Conservation (phyloP, 1,139 yeast genomes). For the Zygosaccharomyces pseudobailii region DNA sequence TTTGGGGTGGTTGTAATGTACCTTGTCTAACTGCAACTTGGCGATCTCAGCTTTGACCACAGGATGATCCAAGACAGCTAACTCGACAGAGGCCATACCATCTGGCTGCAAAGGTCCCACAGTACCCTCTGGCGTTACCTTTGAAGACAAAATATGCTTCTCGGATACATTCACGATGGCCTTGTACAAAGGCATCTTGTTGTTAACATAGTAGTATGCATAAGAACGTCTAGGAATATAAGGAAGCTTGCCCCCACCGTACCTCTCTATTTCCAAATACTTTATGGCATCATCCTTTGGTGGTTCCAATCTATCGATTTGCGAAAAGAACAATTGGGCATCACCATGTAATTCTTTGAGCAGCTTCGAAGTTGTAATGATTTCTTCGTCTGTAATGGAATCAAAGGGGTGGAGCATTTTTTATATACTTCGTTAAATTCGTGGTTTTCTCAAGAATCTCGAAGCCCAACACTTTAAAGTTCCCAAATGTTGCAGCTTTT, state of each 20-base stretch:
- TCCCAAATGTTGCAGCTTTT: background rate
- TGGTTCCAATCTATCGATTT: constrained; percentile 71
- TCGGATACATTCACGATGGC: constrained; percentile 65
- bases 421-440: background rate
- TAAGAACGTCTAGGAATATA: constrained; percentile 61
- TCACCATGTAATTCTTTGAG: constrained; percentile 50
- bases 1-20: constrained; percentile 38
- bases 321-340: constrained; percentile 57
- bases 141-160: constrained; percentile 59
- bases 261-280: constrained; percentile 64
- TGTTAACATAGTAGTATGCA: constrained; percentile 56
- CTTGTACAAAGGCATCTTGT: constrained; percentile 58
- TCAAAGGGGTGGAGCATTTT: constrained; percentile 45
- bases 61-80: constrained; percentile 51
- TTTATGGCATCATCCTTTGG: constrained; percentile 71
- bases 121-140: constrained; percentile 52
- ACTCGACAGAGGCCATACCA: constrained; percentile 57
- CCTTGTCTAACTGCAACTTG: constrained; percentile 46
- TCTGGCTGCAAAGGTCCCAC: constrained; percentile 74
- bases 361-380: constrained; percentile 57
- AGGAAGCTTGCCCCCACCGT: constrained; percentile 52
- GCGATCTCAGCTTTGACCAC: constrained; percentile 55
- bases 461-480: background rate
- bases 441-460: background rate
- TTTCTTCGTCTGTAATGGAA: constrained; percentile 61